Evolutionary conservation across 2,329 filamentous ascomycete species (phyloP).

Genomic region (Ceratocystis harringtonii): DNA sequence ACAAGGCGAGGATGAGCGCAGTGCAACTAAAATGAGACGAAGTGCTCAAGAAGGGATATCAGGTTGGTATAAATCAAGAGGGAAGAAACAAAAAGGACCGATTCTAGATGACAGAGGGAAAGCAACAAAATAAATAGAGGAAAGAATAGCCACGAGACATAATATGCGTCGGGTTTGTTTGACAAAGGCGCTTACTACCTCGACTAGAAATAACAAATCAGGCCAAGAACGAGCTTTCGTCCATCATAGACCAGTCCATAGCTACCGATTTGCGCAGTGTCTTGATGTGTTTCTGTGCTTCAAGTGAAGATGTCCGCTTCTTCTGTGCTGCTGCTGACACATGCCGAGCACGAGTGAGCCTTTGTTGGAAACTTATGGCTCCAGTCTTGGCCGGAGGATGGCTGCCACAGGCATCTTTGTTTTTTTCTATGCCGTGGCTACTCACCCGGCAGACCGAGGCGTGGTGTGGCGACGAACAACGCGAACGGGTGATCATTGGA

Average conservation of each 20-base stretch:
- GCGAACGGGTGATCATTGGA: slow-evolving; percentile 6
- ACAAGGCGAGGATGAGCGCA: too few relatives aligned
- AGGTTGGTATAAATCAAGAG: too few relatives aligned
- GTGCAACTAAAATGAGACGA: too few relatives aligned
- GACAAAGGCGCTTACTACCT: background rate
- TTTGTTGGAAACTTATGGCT: background rate
- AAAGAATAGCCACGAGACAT: background rate
- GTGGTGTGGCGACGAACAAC: slow-evolving; percentile 5
- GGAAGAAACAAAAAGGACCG: too few relatives aligned
- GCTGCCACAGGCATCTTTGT: background rate
- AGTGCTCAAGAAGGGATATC: too few relatives aligned
- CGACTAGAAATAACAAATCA: background rate
- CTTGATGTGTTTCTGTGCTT: background rate
- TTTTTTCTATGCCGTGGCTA: background rate
- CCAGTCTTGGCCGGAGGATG: background rate
- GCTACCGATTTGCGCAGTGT: background rate
- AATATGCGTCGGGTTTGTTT: background rate
- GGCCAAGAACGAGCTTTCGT: slow-evolving; percentile 5
- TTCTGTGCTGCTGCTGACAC: background rate
- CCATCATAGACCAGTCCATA: slow-evolving; percentile 5
- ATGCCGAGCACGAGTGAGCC: background rate
- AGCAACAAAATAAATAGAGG: too few relatives aligned
- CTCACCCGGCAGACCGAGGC: background rate
- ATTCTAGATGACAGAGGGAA: too few relatives aligned
- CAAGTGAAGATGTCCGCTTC: background rate